A percentile compares a stretch with the other conserved stretches of the same genome.
Evolutionary conservation across 2,329 filamentous ascomycete species (phyloP).

Genomic region (Talaromyces sp.): DNA sequence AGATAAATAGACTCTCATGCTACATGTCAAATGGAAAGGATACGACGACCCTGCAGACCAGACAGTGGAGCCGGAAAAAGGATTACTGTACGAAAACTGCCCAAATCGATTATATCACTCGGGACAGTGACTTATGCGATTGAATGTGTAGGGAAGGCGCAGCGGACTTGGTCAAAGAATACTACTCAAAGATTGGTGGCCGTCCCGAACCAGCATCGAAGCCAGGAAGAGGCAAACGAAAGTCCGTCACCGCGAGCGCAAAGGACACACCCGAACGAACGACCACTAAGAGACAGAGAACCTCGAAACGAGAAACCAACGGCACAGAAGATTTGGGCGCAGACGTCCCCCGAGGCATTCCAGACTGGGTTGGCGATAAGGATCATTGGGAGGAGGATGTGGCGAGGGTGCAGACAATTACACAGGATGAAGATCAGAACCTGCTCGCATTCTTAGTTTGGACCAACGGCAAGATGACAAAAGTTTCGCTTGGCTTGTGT

Average conservation of each 20-base stretch:
- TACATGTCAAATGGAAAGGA: conserved; percentile 49
- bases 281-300: conserved; percentile 29
- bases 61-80: conserved; percentile 47
- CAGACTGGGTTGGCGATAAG: conserved; percentile 39
- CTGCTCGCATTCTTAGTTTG: conserved; percentile 28
- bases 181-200: conserved; percentile 43
- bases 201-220: conserved; percentile 33
- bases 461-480: conserved; percentile 45
- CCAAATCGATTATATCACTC: not conserved
- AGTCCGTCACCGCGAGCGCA: conserved; percentile 30
- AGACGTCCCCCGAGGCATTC: conserved; percentile 8
- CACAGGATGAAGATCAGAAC: conserved; percentile 24
- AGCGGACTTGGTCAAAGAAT: conserved; percentile 38
- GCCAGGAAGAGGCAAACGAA: conserved; percentile 30
- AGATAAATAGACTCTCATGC: conserved; percentile 33
- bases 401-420: conserved; percentile 41
- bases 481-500: conserved; percentile 39
- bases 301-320: conserved; percentile 22
- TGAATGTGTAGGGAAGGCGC: conserved; percentile 35
- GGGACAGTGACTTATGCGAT: conserved; percentile 21
- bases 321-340: conserved; percentile 21
- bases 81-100: conserved; percentile 35
- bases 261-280: conserved; percentile 26
- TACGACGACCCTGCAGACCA: conserved; percentile 43
- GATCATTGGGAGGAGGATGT: conserved; percentile 47